Evolutionary conservation across 441 rosid species (phyloP).

Genomic region (Brassica balearica): DNA sequence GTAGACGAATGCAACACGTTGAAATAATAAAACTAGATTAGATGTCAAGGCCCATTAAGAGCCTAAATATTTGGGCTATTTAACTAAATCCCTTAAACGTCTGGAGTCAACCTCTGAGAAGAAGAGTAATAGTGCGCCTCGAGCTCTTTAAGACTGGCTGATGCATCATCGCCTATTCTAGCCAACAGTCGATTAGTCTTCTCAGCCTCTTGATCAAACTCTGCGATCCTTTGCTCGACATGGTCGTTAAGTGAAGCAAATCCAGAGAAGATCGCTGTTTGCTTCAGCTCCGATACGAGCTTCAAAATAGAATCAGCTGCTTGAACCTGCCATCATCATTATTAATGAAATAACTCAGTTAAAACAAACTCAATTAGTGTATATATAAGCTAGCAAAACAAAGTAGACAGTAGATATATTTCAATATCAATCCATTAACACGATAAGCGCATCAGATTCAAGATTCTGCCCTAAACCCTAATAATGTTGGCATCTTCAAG

Average conservation of each 20-base stretch:
- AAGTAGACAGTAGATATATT: not conserved
- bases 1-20: not conserved
- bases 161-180: conserved; percentile 78
- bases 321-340: conserved; percentile 60
- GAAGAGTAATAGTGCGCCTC: conserved; percentile 87
- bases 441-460: no score
- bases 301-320: conserved; percentile 91
- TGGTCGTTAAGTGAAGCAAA: conserved; percentile 90
- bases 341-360: conserved; percentile 11
- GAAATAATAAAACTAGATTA: not conserved
- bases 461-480: not conserved
- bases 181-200: conserved; percentile 69
- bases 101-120: conserved; percentile 50
- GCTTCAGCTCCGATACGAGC: conserved; percentile 85
- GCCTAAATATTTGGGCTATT: conserved; percentile 12
- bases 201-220: conserved; percentile 70
- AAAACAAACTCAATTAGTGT: not conserved
- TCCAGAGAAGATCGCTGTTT: conserved; percentile 88
- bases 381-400: conserved; percentile 18
- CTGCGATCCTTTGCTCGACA: conserved; percentile 73
- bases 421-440: no score
- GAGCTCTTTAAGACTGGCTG: conserved; percentile 85
- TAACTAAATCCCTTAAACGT: conserved; percentile 18
- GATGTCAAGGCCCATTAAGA: not conserved
- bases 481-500: no score